These are phyloP conservation scores for Candida coquimbonensis DNA, from an alignment of 805 yeast genomes.

Conservation along the genomic window DNA sequence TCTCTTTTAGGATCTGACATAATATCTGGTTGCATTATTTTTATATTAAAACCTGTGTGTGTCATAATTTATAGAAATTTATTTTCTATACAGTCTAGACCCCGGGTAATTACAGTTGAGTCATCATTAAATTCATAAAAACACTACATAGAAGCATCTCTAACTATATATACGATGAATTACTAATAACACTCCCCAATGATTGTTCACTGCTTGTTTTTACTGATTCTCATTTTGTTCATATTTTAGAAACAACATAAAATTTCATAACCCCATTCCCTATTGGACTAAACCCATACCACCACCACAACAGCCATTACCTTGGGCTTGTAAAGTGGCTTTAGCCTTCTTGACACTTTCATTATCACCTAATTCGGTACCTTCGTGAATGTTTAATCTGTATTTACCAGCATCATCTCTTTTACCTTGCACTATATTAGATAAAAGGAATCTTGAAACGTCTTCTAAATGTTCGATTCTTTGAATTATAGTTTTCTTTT, in stretches of 20 bases:
- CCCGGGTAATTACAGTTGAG: too few relatives aligned
- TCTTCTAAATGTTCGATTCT: conserved; percentile 55
- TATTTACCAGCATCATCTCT: conserved; percentile 37
- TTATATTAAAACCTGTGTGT: too few relatives aligned
- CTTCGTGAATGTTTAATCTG: conserved; percentile 63
- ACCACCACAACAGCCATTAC: conserved; percentile 56
- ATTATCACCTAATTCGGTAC: conserved; percentile 89
- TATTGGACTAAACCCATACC: conserved; percentile 22
- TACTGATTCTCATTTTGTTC: too few relatives aligned
- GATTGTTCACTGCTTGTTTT: too few relatives aligned
- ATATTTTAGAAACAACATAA: too few relatives aligned
- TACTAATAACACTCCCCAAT: not conserved
- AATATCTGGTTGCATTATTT: not conserved
- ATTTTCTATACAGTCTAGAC: too few relatives aligned
- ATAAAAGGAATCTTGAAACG: conserved; percentile 59
- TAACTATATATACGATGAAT: not conserved
- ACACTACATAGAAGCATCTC: not conserved
- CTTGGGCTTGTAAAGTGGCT: conserved; percentile 38
- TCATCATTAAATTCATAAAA: not conserved
- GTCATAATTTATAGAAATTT: too few relatives aligned
- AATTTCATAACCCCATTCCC: not conserved
- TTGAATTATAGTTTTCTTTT: conserved; percentile 39
- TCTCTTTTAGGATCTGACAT: conserved; percentile 32
- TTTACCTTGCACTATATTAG: conserved; percentile 84
- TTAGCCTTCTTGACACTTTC: conserved; percentile 58